Conservation (phyloP, 352 stramenopile genomes). For the Phytophthora sp. region DNA sequence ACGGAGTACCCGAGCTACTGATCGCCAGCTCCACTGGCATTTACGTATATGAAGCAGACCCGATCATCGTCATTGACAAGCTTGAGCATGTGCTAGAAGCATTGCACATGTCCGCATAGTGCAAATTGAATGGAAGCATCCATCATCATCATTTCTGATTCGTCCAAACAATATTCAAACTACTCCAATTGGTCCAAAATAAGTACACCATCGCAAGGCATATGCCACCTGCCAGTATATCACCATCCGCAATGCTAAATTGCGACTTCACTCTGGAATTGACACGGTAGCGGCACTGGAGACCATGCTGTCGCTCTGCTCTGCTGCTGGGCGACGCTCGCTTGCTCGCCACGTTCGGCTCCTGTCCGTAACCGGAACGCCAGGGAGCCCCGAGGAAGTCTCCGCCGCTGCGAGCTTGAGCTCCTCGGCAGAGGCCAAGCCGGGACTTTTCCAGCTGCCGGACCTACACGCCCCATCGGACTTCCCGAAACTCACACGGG, state of each 20-base stretch:
- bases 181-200: slow-evolving; percentile 14
- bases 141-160: slow-evolving; percentile 21
- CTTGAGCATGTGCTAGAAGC: slow-evolving; percentile 33
- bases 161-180: not conserved
- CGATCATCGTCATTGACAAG: slow-evolving; percentile 44
- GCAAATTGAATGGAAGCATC: slow-evolving; percentile 1
- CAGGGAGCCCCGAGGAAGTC: slow-evolving; percentile 17
- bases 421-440: slow-evolving; percentile 23
- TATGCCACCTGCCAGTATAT: slow-evolving; percentile 20
- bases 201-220: not conserved
- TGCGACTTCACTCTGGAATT: slow-evolving; percentile 27
- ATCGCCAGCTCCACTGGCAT: slow-evolving; percentile 70
- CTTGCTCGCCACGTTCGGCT: slow-evolving; percentile 26
- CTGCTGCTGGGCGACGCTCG: slow-evolving; percentile 4
- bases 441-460: slow-evolving; percentile 76
- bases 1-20: slow-evolving; percentile 69
- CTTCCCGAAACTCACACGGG: slow-evolving; percentile 60
- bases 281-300: slow-evolving; percentile 19
- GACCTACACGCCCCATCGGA: slow-evolving; percentile 63
- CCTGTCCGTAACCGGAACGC: slow-evolving; percentile 32
- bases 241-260: slow-evolving; percentile 16
- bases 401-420: slow-evolving; percentile 20
- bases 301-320: slow-evolving; percentile 19
- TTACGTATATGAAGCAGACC: slow-evolving; percentile 69
- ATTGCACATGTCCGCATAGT: slow-evolving; percentile 20